A percentile compares a stretch with the other conserved stretches of the same genome.
phyloP scores from a whole-genome alignment of 1,139 yeast genomes.

The Groenewaldozyma sp. region DNA sequence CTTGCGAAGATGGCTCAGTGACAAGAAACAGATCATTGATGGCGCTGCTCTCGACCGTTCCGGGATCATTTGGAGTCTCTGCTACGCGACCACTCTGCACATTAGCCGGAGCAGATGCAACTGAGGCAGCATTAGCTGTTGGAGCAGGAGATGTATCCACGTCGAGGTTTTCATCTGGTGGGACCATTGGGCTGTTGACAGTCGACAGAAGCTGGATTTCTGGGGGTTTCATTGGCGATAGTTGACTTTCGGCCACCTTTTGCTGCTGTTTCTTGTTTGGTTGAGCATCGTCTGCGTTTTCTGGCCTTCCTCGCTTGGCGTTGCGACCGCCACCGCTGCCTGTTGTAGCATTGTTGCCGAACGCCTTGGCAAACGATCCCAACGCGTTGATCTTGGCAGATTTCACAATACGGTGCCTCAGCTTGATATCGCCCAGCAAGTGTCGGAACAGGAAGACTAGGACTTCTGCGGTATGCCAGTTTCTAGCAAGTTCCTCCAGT shows the following conservation, averaged over 20 bases:
- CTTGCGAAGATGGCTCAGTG: background rate
- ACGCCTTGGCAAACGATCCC: background rate
- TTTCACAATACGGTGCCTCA: conserved; percentile 24
- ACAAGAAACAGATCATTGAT: background rate
- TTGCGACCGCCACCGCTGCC: background rate
- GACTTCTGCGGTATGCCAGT: conserved; percentile 34
- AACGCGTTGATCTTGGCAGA: conserved; percentile 13
- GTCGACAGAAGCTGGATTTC: too few species aligned
- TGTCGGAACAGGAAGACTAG: conserved; percentile 27
- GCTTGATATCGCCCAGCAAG: conserved; percentile 21
- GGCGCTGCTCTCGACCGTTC: too few species aligned
- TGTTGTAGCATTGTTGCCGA: background rate
- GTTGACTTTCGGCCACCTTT: too few species aligned
- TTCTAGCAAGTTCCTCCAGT: conserved; percentile 43
- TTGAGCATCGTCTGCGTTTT: background rate
- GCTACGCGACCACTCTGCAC: too few species aligned
- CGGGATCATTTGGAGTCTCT: too few species aligned
- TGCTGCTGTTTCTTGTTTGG: background rate
- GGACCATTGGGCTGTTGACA: background rate
- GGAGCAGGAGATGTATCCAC: background rate
- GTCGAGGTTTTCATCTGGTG: background rate
- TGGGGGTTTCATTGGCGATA: too few species aligned
- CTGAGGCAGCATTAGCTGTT: background rate
- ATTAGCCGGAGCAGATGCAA: background rate
- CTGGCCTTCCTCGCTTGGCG: background rate